Percentiles rank a stretch among this genome's conserved stretches.
phyloP scores from a whole-genome alignment of 1,139 yeast species.

The Saccharomyces hybrid region DNA sequence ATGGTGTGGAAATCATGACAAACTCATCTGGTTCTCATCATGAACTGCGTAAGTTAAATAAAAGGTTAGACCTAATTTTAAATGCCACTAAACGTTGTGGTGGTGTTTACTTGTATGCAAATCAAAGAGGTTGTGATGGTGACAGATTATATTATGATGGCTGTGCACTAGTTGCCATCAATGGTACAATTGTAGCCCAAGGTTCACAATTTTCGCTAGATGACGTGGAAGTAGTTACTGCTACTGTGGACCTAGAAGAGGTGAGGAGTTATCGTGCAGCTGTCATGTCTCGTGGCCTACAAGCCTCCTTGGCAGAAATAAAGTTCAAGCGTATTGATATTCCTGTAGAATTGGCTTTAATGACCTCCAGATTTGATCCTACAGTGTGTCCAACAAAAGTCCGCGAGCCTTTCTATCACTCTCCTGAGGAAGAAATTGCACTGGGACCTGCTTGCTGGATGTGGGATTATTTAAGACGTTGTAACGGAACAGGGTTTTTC shows the following conservation, averaged over 20 bases:
- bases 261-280: conserved; percentile 73
- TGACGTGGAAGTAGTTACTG: conserved; percentile 90
- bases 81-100: conserved; percentile 96
- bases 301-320: conserved; percentile 46
- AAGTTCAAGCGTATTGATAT: conserved; percentile 55
- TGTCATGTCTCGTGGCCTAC: conserved; percentile 71
- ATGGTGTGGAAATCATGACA: conserved; percentile 93
- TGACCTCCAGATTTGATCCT: conserved; percentile 51
- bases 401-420: conserved; percentile 51
- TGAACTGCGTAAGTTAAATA: conserved; percentile 80
- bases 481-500: conserved; percentile 83
- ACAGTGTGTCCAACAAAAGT: conserved; percentile 51
- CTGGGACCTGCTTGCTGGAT: conserved; percentile 98
- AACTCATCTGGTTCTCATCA: conserved; percentile 96
- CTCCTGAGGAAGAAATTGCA: conserved; percentile 93
- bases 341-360: conserved; percentile 55
- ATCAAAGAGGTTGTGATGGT: conserved; percentile 97
- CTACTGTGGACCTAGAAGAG: conserved; percentile 88
- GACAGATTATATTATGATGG: conserved; percentile 96
- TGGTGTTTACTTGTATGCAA: conserved; percentile 86
- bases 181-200: conserved; percentile 87
- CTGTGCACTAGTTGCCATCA: conserved; percentile 86
- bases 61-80: conserved; percentile 72
- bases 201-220: conserved; percentile 81
- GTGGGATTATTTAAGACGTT: conserved; percentile 93